phyloP scores from a whole-genome alignment of 495 filamentous ascomycete genomes.

The Pseudoneurospora amorphoporcata region DNA sequence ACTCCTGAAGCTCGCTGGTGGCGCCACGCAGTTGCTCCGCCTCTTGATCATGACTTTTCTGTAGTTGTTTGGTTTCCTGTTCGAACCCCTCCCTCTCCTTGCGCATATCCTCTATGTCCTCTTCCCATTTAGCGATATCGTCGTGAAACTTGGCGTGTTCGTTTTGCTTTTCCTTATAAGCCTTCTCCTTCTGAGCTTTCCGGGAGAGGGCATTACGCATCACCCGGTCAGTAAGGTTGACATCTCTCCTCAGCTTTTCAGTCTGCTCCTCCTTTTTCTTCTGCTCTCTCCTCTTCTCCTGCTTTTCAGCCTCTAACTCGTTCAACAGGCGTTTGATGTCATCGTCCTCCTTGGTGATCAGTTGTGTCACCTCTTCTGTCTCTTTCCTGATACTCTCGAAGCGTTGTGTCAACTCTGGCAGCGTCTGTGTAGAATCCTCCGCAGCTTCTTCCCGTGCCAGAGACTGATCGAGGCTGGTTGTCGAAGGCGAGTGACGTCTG shows the following conservation, averaged over 20 bases:
- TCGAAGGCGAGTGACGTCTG: conserved; percentile 67
- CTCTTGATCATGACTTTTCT: conserved; percentile 31
- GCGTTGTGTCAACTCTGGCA: conserved; percentile 53
- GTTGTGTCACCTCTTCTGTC: conserved; percentile 46
- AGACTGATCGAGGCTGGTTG: conserved; percentile 46
- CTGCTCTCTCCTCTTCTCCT: conserved; percentile 59
- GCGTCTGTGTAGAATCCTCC: conserved; percentile 32
- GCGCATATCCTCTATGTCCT: conserved; percentile 40
- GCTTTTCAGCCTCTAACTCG: conserved; percentile 60
- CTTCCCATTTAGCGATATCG: conserved; percentile 46
- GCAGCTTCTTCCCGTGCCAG: conserved; percentile 32
- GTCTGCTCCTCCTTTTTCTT: conserved; percentile 81
- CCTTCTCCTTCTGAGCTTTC: conserved; percentile 70
- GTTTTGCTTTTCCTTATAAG: conserved; percentile 60
- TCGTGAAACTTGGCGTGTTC: conserved; percentile 48
- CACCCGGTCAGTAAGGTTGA: conserved; percentile 65
- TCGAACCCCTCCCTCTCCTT: conserved; percentile 31
- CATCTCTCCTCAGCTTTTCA: conserved; percentile 70
- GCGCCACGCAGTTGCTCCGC: conserved; percentile 17
- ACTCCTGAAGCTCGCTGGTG: conserved; percentile 20
- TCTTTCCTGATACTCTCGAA: conserved; percentile 64
- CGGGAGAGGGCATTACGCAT: conserved; percentile 77
- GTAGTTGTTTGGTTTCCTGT: conserved; percentile 32
- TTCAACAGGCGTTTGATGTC: conserved; percentile 61
- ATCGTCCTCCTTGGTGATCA: conserved; percentile 52